These are phyloP conservation scores for Tremellales sp. DNA, from an alignment of 1,284 basidiomycete species.

Conservation along the genomic window DNA sequence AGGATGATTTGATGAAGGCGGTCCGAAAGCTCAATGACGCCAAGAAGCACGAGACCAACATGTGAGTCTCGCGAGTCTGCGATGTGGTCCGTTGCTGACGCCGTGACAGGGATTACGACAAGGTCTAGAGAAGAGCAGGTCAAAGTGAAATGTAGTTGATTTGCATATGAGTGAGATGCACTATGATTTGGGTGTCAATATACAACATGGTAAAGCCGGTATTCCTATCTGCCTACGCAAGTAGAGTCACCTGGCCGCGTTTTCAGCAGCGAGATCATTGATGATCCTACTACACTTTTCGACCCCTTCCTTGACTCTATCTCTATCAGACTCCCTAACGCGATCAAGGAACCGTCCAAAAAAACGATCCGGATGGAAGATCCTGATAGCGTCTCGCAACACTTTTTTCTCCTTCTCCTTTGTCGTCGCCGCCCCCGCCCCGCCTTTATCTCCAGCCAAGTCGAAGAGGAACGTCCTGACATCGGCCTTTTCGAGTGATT, in stretches of 20 bases:
- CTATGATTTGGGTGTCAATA: background rate
- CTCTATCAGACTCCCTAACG: slow-evolving; percentile 57
- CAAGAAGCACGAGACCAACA: slow-evolving; percentile 90
- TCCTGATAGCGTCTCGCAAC: slow-evolving; percentile 58
- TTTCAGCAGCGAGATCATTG: slow-evolving; percentile 53
- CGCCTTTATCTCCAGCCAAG: background rate
- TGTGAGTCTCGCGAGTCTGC: slow-evolving; percentile 19
- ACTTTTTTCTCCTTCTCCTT: slow-evolving; percentile 52
- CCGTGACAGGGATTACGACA: slow-evolving; percentile 1
- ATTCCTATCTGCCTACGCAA: too few species aligned
- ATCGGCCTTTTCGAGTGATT: slow-evolving; percentile 27
- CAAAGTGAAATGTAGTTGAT: too few species aligned
- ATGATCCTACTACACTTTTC: slow-evolving; percentile 54
- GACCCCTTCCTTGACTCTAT: slow-evolving; percentile 60
- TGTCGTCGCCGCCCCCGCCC: slow-evolving; percentile 1
- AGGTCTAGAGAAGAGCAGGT: too few species aligned
- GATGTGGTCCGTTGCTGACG: background rate
- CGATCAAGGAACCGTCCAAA: slow-evolving; percentile 58
- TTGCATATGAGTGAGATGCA: too few species aligned
- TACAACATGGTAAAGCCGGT: background rate
- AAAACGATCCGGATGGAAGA: slow-evolving; percentile 72
- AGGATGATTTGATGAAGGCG: slow-evolving; percentile 98
- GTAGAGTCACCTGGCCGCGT: background rate
- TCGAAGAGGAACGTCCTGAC: background rate
- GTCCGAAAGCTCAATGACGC: slow-evolving; percentile 91